Evolutionary conservation across 2,329 filamentous ascomycete genomes (phyloP).

Genomic region (Calonectria honghensis): DNA sequence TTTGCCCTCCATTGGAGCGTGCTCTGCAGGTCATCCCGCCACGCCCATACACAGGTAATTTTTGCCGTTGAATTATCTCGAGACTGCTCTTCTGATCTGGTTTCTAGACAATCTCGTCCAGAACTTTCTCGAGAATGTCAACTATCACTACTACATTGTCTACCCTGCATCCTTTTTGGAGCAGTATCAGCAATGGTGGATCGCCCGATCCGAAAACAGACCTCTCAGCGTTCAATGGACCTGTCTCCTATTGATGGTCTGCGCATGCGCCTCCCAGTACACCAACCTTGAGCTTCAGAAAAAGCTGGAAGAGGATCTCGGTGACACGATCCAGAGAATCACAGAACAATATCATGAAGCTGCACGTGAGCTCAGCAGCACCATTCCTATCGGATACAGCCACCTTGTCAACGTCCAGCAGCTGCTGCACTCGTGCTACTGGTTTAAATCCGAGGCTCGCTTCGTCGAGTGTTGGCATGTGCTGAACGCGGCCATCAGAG

Average conservation of each 20-base stretch:
- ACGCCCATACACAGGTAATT: conserved; percentile 60
- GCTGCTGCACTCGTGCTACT: conserved; percentile 62
- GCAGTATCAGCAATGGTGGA: conserved; percentile 62
- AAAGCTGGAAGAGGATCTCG: conserved; percentile 58
- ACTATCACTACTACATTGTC: conserved; percentile 63
- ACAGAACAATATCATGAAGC: conserved; percentile 59
- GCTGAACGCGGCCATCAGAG: conserved; percentile 59
- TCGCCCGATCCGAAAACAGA: conserved; percentile 52
- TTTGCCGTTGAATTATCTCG: not conserved
- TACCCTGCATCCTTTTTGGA: conserved; percentile 60
- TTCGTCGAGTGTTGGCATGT: conserved; percentile 63
- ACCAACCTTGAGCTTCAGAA: conserved; percentile 55
- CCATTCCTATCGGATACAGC: conserved; percentile 58
- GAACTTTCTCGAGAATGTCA: conserved; percentile 62
- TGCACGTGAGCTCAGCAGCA: conserved; percentile 57
- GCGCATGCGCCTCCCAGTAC: conserved; percentile 62
- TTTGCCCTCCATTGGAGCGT: conserved; percentile 57
- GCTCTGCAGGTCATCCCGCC: conserved; percentile 59
- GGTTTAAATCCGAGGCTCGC: conserved; percentile 61
- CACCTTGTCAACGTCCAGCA: conserved; percentile 60
- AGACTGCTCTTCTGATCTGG: conserved; percentile 28
- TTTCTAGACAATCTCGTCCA: conserved; percentile 61
- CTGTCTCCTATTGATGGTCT: conserved; percentile 61
- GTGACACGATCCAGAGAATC: conserved; percentile 54
- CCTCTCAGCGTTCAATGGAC: conserved; percentile 63